Conservation (phyloP, 768 basidiomycete species). For the Naematelia encephala region DNA sequence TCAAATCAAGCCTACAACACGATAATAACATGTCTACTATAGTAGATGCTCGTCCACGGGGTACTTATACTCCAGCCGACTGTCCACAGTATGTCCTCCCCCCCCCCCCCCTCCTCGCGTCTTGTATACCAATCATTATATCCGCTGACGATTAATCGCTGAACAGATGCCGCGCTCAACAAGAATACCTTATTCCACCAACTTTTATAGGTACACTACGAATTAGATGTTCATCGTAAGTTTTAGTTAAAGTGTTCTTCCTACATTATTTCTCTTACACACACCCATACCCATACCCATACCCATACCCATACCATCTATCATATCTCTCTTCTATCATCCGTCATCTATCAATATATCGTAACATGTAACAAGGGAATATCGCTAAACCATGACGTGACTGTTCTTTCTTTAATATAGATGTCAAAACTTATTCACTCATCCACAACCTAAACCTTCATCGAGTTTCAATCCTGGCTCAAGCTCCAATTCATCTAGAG, state of each 20-base stretch:
- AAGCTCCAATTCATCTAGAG: constrained; percentile 8
- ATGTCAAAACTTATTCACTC: constrained; percentile 41
- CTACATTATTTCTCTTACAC: neutral
- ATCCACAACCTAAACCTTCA: constrained; percentile 44
- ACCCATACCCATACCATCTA: neutral
- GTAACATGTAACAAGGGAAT: too few relatives aligned
- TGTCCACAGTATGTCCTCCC: constrained; percentile 38
- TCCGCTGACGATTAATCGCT: neutral
- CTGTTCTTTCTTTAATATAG: constrained; percentile 21
- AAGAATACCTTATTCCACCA: constrained; percentile 47
- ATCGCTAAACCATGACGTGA: too few relatives aligned
- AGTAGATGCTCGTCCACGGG: constrained; percentile 45
- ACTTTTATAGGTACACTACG: constrained; percentile 46
- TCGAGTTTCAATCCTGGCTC: constrained; percentile 10
- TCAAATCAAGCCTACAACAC: neutral
- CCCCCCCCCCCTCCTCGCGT: neutral
- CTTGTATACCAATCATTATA: too few relatives aligned
- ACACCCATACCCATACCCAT: neutral
- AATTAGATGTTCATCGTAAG: constrained; percentile 42
- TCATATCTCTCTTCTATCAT: neutral
- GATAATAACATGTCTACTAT: constrained; percentile 45
- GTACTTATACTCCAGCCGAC: constrained; percentile 41
- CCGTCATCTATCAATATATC: too few relatives aligned
- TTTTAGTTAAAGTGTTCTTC: neutral
- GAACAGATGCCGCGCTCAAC: constrained; percentile 32